Evolutionary conservation across 306 rosid species (phyloP).

Genomic region (Cotoneaster glaucophyllus): DNA sequence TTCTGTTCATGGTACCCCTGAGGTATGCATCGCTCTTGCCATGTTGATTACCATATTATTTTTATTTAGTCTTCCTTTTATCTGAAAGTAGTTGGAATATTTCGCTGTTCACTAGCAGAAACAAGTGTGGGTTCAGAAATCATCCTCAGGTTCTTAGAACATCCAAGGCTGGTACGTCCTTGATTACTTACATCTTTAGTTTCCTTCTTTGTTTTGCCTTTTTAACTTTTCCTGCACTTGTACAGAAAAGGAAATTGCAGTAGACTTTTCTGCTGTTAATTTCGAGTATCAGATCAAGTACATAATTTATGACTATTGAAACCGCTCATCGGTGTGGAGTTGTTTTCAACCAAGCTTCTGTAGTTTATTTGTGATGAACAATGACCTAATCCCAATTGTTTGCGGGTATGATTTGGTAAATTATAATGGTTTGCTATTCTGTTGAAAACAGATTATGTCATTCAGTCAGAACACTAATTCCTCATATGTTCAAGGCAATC

Average conservation of each 20-base stretch:
- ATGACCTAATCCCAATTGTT: not conserved
- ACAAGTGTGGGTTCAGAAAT: slow-evolving; percentile 97
- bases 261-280: not conserved
- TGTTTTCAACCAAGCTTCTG: not conserved
- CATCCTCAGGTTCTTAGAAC: slow-evolving; percentile 76
- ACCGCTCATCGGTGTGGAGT: not conserved
- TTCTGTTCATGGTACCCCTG: slow-evolving; percentile 53
- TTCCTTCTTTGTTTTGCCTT: not conserved
- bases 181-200: not conserved
- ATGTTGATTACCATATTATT: not conserved
- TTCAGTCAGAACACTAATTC: slow-evolving; percentile 42
- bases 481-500: slow-evolving; percentile 38
- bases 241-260: not conserved
- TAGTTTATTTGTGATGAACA: not conserved
- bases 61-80: slow-evolving; percentile 6
- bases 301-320: not conserved
- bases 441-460: slow-evolving; percentile 43
- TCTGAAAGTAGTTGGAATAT: not conserved
- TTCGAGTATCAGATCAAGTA: not conserved
- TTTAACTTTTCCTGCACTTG: not conserved
- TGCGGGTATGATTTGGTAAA: not conserved
- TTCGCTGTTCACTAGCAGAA: slow-evolving; percentile 54
- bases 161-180: slow-evolving; percentile 39
- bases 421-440: slow-evolving; percentile 6
- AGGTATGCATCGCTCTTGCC: slow-evolving; percentile 46